These are phyloP conservation scores for Chytriomyces hyalinus DNA, from an alignment of 192 early-diverging fungal species.

Conservation along the genomic window DNA sequence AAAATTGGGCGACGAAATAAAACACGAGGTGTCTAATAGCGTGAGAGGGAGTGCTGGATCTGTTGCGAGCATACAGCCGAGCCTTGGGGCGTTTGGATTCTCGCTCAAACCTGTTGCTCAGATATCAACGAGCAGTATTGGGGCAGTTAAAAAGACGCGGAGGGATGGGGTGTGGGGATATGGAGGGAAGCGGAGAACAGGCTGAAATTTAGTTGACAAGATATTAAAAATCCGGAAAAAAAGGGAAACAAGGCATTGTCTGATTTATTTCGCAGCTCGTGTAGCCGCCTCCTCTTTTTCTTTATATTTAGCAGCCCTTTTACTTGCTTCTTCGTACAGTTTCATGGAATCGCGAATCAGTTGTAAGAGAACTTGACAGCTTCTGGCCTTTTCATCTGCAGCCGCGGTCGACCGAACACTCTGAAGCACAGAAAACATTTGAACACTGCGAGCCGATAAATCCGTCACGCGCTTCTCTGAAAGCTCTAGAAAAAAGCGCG, in stretches of 20 bases:
- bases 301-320: constrained; percentile 1
- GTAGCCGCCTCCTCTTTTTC: not conserved
- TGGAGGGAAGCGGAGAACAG: not conserved
- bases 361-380: constrained; percentile 20
- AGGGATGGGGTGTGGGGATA: constrained; percentile 15
- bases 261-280: constrained; percentile 1
- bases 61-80: not conserved
- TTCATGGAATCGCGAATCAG: constrained; percentile 18
- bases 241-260: not conserved
- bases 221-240: not conserved
- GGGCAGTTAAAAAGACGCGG: not conserved
- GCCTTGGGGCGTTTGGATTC: constrained; percentile 4
- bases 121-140: too few species aligned
- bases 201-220: not conserved
- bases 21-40: not conserved
- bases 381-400: constrained; percentile 15
- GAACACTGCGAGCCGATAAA: constrained; percentile 4
- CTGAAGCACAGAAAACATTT: constrained; percentile 32
- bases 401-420: constrained; percentile 13
- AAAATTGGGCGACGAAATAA: not conserved
- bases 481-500: constrained; percentile 11
- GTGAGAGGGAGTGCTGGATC: not conserved
- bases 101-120: not conserved
- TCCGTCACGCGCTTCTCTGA: constrained; percentile 12
- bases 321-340: not conserved